Conservation (phyloP, 2,329 filamentous ascomycete genomes). For the Aureobasidium sp. region DNA sequence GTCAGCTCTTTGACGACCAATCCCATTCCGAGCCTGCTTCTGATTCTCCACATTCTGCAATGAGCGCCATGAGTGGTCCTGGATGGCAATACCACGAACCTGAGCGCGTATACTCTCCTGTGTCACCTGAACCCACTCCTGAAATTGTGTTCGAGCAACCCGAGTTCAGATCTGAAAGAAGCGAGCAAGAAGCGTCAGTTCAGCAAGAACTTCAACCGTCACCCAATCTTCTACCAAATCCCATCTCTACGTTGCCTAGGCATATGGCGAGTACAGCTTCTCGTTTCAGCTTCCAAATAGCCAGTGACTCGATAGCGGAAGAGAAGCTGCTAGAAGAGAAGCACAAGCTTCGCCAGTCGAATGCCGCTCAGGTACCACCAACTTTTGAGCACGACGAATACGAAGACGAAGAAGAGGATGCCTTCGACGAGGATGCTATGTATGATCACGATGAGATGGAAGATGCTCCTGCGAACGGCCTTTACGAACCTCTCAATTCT, state of each 20-base stretch:
- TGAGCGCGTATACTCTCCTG: constrained; percentile 6
- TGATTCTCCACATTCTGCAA: constrained; percentile 14
- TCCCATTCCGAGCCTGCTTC: constrained; percentile 17
- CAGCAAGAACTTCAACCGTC: not conserved
- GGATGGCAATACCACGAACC: constrained; percentile 1
- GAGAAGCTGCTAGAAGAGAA: constrained; percentile 64
- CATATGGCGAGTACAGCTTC: constrained; percentile 59
- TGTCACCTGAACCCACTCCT: constrained; percentile 10
- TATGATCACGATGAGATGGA: constrained; percentile 41
- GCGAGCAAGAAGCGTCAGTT: not conserved
- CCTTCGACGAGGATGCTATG: constrained; percentile 33
- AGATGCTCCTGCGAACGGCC: not conserved
- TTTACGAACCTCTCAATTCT: not conserved
- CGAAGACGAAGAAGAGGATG: constrained; percentile 22
- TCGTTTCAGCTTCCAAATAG: constrained; percentile 74
- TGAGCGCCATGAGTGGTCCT: constrained; percentile 10
- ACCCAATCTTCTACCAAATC: not conserved
- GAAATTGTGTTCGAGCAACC: not conserved
- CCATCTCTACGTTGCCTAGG: constrained; percentile 24
- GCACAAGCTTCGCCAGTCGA: constrained; percentile 54
- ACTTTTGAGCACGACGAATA: not conserved
- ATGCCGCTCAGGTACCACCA: not conserved
- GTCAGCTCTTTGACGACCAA: constrained; percentile 23
- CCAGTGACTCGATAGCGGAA: constrained; percentile 54
- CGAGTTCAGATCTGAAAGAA: not conserved